These are phyloP conservation scores for Phalaenopsis equestris DNA, from an alignment of 106 monocot species.

Conservation along the genomic window DNA sequence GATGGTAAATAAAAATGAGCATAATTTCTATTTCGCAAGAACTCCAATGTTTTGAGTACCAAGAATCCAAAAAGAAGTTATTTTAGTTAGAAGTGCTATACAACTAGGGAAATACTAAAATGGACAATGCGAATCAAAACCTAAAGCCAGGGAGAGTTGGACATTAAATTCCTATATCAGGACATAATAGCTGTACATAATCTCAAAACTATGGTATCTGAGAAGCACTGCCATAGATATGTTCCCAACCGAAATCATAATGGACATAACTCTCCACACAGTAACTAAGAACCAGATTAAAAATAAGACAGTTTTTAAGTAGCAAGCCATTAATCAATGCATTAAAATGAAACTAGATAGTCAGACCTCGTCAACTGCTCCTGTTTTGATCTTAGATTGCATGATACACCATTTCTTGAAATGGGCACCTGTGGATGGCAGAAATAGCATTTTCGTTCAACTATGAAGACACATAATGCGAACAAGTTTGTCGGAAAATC, in stretches of 20 bases:
- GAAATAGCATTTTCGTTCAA: background rate
- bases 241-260: background rate
- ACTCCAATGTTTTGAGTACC: background rate
- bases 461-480: background rate
- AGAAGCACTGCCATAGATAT: background rate
- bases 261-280: background rate
- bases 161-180: too few relatives aligned
- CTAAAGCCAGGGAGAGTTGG: too few relatives aligned
- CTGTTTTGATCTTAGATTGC: slow-evolving; percentile 94
- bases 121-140: too few relatives aligned
- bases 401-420: slow-evolving; percentile 99
- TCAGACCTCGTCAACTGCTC: slow-evolving; percentile 88
- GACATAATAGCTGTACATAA: too few relatives aligned
- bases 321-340: background rate
- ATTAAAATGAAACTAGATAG: background rate
- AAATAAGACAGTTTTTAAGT: background rate
- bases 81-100: background rate
- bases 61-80: background rate
- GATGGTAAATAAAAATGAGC: background rate
- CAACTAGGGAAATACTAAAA: too few relatives aligned
- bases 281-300: background rate
- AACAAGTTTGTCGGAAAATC: background rate
- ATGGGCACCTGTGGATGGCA: slow-evolving; percentile 62
- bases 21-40: background rate
- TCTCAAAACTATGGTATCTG: too few relatives aligned